These are phyloP conservation scores for Austroboletus festivus DNA, from an alignment of 768 basidiomycete species.

Conservation along the genomic window DNA sequence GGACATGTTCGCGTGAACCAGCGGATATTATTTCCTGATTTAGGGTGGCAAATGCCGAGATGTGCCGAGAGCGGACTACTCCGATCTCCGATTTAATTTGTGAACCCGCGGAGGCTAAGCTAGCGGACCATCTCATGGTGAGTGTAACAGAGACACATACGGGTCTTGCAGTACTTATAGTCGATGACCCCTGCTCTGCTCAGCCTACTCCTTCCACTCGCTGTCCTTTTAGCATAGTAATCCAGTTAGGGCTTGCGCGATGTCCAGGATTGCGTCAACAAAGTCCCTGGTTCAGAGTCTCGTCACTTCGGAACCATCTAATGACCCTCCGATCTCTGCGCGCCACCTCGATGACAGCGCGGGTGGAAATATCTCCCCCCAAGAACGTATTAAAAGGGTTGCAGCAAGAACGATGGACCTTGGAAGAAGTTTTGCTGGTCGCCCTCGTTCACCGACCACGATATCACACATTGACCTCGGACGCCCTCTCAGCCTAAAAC, in stretches of 20 bases:
- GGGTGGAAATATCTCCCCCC: slow-evolving; percentile 28
- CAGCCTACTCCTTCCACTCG: not conserved
- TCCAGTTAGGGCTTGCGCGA: slow-evolving; percentile 9
- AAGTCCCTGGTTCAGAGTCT: slow-evolving; percentile 20
- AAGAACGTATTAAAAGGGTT: slow-evolving; percentile 51
- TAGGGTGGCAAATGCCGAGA: slow-evolving; percentile 13
- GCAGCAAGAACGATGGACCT: slow-evolving; percentile 62
- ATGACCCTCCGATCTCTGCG: slow-evolving; percentile 33
- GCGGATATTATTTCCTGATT: slow-evolving; percentile 1
- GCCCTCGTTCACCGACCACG: slow-evolving; percentile 29
- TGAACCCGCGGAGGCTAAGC: too few relatives aligned
- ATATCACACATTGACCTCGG: slow-evolving; percentile 39
- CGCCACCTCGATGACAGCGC: slow-evolving; percentile 27
- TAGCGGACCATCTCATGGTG: too few relatives aligned
- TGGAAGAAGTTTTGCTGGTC: slow-evolving; percentile 53
- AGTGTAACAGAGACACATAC: too few relatives aligned
- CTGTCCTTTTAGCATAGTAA: slow-evolving; percentile 9
- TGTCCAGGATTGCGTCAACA: slow-evolving; percentile 27
- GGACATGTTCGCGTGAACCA: slow-evolving; percentile 22
- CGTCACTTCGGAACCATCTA: slow-evolving; percentile 27
- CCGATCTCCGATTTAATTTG: slow-evolving; percentile 16
- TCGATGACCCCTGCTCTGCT: not conserved
- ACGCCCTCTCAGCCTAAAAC: slow-evolving; percentile 55
- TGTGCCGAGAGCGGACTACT: slow-evolving; percentile 6
- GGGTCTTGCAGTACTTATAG: too few relatives aligned